Percentiles rank a stretch among this genome's conserved stretches.
Conservation (phyloP, 176 grass and related monocot genomes). For the Avena atlantica region DNA sequence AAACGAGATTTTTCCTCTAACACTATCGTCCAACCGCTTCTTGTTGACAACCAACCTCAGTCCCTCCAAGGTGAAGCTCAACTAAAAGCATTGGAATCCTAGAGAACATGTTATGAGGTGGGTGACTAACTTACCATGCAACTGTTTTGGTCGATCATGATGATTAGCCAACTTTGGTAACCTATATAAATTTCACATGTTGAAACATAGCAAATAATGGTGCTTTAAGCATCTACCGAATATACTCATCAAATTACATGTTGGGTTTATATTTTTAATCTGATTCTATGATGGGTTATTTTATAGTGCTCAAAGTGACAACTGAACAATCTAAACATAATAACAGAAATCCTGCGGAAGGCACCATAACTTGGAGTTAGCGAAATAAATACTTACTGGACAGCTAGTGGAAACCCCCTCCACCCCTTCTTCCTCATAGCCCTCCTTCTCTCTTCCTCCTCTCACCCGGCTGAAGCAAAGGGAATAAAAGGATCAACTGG, state of each 20-base stretch:
- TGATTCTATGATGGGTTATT: background rate
- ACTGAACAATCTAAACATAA: conserved; percentile 13
- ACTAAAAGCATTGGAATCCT: conserved; percentile 7
- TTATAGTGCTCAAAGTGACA: background rate
- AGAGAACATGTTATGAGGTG: conserved; percentile 3
- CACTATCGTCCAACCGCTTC: background rate
- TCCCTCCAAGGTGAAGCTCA: background rate
- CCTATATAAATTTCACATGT: conserved; percentile 1
- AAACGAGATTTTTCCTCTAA: conserved; percentile 8
- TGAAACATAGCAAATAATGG: background rate
- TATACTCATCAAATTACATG: background rate
- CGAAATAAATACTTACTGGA: conserved; percentile 7
- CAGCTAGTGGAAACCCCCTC: conserved; percentile 27
- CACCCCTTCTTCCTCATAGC: background rate
- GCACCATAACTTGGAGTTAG: background rate
- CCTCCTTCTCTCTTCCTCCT: background rate
- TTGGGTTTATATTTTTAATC: background rate
- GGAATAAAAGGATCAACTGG: conserved; percentile 20
- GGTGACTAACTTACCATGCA: conserved; percentile 16
- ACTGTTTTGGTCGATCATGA: background rate
- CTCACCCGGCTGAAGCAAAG: background rate
- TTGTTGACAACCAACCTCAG: conserved; percentile 14
- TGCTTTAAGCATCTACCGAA: background rate
- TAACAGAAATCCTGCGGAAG: background rate
- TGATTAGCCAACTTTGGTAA: conserved; percentile 18